phyloP scores from a whole-genome alignment of 345 rosid genomes.

The Barbarea vulgaris region DNA sequence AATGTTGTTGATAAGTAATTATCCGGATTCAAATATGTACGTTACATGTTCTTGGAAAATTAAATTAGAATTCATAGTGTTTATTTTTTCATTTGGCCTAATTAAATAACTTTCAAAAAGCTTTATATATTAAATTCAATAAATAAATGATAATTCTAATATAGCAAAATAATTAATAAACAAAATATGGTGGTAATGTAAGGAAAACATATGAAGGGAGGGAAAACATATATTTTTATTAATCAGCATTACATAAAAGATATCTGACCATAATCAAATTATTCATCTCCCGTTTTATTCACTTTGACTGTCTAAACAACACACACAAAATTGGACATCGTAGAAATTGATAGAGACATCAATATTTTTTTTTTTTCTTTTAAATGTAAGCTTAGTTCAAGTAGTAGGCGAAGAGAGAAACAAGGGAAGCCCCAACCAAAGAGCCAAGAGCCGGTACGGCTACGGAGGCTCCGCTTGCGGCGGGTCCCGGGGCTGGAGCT shows the following conservation, averaged over 20 bases:
- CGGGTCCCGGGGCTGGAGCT: constrained; percentile 50
- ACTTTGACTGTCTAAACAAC: constrained; percentile 26
- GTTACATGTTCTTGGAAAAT: not conserved
- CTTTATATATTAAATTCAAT: not conserved
- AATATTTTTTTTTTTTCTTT: not conserved
- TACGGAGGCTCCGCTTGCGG: constrained; percentile 41
- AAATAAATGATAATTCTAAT: not conserved
- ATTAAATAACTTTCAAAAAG: not conserved
- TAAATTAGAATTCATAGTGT: not conserved
- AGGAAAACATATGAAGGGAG: not conserved
- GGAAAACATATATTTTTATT: not conserved
- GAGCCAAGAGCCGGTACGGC: constrained; percentile 64
- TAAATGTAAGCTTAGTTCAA: constrained; percentile 43
- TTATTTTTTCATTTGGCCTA: too few relatives aligned
- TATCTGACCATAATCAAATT: constrained; percentile 25
- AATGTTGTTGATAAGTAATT: not conserved
- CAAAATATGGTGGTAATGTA: not conserved
- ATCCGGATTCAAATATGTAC: not conserved
- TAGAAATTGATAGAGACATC: constrained; percentile 9
- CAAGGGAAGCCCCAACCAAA: constrained; percentile 61
- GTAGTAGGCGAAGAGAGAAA: constrained; percentile 63
- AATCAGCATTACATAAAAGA: constrained; percentile 28
- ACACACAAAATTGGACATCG: constrained; percentile 24
- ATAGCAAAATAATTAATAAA: not conserved
- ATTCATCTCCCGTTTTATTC: constrained; percentile 26